Conservation (phyloP, 352 stramenopile species). For the Labyrinthula sp. region DNA sequence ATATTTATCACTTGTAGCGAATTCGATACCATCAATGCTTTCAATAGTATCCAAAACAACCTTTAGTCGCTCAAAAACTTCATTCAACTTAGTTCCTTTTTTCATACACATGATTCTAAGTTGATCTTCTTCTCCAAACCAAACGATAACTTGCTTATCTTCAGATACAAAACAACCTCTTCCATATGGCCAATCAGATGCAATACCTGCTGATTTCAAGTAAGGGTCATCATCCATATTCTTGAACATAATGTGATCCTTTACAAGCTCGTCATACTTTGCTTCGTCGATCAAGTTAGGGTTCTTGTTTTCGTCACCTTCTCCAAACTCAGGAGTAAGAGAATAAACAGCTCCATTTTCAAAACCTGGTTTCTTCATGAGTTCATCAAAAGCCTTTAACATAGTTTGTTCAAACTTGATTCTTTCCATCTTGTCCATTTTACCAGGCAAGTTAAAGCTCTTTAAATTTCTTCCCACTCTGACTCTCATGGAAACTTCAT, state of each 20-base stretch:
- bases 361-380: slow-evolving; percentile 44
- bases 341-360: slow-evolving; percentile 55
- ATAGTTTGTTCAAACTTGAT: slow-evolving; percentile 60
- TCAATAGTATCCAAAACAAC: slow-evolving; percentile 52
- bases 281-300: slow-evolving; percentile 43
- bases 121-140: slow-evolving; percentile 58
- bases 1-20: slow-evolving; percentile 50
- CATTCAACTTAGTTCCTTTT: slow-evolving; percentile 46
- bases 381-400: slow-evolving; percentile 46
- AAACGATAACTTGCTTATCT: slow-evolving; percentile 53
- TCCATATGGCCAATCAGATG: slow-evolving; percentile 46
- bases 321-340: slow-evolving; percentile 36
- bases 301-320: slow-evolving; percentile 26
- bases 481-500: slow-evolving; percentile 49
- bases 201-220: slow-evolving; percentile 44
- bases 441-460: slow-evolving; percentile 49
- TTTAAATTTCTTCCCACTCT: slow-evolving; percentile 55
- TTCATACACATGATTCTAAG: slow-evolving; percentile 59
- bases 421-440: slow-evolving; percentile 49
- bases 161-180: slow-evolving; percentile 54
- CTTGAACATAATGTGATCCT: slow-evolving; percentile 57
- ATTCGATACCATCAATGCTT: slow-evolving; percentile 48
- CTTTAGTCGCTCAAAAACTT: slow-evolving; percentile 52
- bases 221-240: slow-evolving; percentile 50
- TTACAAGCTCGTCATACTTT: slow-evolving; percentile 48